Evolutionary conservation across 805 yeast genomes (phyloP).

Genomic region (Ogataea corticis): DNA sequence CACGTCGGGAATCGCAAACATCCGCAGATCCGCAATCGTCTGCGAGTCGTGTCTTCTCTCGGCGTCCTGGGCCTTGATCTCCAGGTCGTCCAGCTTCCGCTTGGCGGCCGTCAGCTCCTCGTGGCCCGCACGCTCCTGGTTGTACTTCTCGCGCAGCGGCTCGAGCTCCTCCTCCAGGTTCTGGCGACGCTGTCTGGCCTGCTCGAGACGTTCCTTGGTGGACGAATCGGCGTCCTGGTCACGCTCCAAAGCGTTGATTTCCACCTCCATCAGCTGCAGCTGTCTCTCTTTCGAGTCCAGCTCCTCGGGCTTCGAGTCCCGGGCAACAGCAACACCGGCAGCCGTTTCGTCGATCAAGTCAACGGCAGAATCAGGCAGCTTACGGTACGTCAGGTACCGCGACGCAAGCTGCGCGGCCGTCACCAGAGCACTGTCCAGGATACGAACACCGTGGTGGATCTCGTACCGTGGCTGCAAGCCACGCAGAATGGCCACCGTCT

Average conservation of each 20-base stretch:
- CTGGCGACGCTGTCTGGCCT: constrained; percentile 78
- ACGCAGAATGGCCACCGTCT: constrained; percentile 93
- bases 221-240: constrained; percentile 82
- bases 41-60: constrained; percentile 95
- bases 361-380: constrained; percentile 95
- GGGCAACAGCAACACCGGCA: constrained; percentile 95
- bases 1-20: constrained; percentile 95
- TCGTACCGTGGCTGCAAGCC: constrained; percentile 95
- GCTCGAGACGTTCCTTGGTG: constrained; percentile 81
- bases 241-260: constrained; percentile 94
- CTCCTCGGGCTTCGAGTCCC: constrained; percentile 98
- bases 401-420: constrained; percentile 94
- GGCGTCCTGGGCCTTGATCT: constrained; percentile 91
- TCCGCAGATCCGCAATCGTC: constrained; percentile 92
- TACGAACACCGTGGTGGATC: constrained; percentile 96
- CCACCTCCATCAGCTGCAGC: constrained; percentile 88
- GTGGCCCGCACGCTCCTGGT: constrained; percentile 86
- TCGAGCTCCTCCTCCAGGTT: constrained; percentile 79
- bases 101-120: constrained; percentile 88
- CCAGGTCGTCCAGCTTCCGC: constrained; percentile 88
- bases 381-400: constrained; percentile 90
- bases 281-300: constrained; percentile 92
- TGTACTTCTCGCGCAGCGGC: constrained; percentile 83
- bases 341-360: constrained; percentile 96
- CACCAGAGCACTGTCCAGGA: constrained; percentile 90